phyloP scores from a whole-genome alignment of 2,329 filamentous ascomycete species.

The Mycogone perniciosa region DNA sequence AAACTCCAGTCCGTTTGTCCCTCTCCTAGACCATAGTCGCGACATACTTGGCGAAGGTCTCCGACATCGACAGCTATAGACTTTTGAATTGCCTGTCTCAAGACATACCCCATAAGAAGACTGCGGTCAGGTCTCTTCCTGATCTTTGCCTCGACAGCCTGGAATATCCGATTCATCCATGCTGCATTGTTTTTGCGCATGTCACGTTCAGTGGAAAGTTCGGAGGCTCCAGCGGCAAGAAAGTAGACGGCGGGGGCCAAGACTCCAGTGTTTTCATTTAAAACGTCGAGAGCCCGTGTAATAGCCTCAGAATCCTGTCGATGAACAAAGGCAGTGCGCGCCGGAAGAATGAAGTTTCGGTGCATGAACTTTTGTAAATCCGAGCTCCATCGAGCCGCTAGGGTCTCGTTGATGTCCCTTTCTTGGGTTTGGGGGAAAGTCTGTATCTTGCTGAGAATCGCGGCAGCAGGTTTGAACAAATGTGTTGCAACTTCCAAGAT shows the following conservation, averaged over 20 bases:
- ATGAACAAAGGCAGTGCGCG: constrained; percentile 41
- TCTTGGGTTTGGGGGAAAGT: constrained; percentile 19
- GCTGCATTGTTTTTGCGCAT: constrained; percentile 30
- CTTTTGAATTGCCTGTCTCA: constrained; percentile 24
- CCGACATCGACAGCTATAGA: constrained; percentile 32
- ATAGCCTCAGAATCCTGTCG: constrained; percentile 36
- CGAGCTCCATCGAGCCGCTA: constrained; percentile 35
- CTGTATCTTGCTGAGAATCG: constrained; percentile 37
- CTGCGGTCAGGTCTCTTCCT: constrained; percentile 20
- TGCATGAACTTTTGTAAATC: constrained; percentile 45
- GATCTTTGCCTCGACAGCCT: constrained; percentile 24
- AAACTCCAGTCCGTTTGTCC: constrained; percentile 37
- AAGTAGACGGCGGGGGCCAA: constrained; percentile 41
- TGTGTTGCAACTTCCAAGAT: constrained; percentile 41
- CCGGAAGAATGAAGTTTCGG: constrained; percentile 46
- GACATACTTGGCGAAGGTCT: constrained; percentile 38
- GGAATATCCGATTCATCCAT: constrained; percentile 33
- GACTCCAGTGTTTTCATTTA: constrained; percentile 27
- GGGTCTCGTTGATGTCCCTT: constrained; percentile 10
- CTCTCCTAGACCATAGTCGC: constrained; percentile 32
- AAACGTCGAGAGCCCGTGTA: constrained; percentile 34
- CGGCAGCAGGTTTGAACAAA: constrained; percentile 34
- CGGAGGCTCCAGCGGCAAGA: constrained; percentile 28
- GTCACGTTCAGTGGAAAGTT: constrained; percentile 20
- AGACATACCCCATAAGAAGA: constrained; percentile 24